Evolutionary conservation across 2,329 filamentous ascomycete species (phyloP).

Genomic region (Fusarium setosum): DNA sequence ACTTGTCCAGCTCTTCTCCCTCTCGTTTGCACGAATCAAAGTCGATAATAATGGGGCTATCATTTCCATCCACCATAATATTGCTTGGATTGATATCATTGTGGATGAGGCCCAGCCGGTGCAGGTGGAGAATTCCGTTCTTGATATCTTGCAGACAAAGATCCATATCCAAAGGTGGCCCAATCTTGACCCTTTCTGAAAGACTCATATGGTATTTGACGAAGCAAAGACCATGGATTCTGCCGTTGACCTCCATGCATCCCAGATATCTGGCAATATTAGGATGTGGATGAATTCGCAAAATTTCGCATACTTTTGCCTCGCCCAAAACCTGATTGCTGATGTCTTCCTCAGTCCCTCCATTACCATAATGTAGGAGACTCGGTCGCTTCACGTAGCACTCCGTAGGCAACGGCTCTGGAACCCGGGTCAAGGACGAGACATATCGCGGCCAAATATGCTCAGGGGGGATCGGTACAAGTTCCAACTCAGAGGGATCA

Average conservation of each 20-base stretch:
- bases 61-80: not conserved
- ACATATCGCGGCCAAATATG: too few species aligned
- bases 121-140: not conserved
- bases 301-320: not conserved
- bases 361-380: not conserved
- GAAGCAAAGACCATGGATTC: not conserved
- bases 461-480: too few species aligned
- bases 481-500: too few species aligned
- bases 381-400: constrained; percentile 15
- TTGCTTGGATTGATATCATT: not conserved
- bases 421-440: too few species aligned
- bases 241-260: not conserved
- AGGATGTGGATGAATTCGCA: not conserved
- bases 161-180: not conserved
- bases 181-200: not conserved
- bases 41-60: not conserved
- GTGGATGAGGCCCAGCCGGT: not conserved
- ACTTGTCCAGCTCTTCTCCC: not conserved
- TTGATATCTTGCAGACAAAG: too few species aligned
- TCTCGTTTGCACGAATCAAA: not conserved
- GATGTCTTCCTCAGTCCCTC: not conserved
- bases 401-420: too few species aligned
- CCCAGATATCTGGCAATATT: not conserved
- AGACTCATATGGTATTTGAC: not conserved
- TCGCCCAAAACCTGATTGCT: not conserved